Evolutionary conservation across 331 rosid species (phyloP), one percentile per base, ranked within the genome.

Genomic region (Saraca asoca): DNA sequence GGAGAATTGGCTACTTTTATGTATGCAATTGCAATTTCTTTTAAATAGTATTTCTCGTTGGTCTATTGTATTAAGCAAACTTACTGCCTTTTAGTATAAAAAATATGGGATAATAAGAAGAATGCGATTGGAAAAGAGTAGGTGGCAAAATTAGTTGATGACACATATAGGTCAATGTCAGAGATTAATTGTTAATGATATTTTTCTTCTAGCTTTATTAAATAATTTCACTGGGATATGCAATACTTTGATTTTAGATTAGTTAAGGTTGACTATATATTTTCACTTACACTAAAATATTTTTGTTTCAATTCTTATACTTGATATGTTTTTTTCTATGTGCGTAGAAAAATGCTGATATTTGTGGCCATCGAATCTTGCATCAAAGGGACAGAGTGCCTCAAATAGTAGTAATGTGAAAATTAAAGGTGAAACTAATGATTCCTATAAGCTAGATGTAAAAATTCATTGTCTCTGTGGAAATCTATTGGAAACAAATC

Each of bases 401-500:
- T 85, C 97, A 5, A 95, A 93, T 76, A 78, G 83, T 64, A 84
- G 95, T 75, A 90, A 70, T 78, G 82, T 84, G 74, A 86, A 88
- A 81, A 66, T 73, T 63, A 94, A 85, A 81, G 89, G 80, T 51
- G 97, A 86, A 85, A 69, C 72, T 49, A 96, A 77, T 4, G 97
- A 90, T 20, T 78, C 85, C 75, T 81, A 68, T 74, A 90, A 75
- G 48, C 57, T 83, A 6, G 92, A 69, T 58, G 71, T 75, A 6
- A 90, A 83, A 75, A 70, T 94, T 82, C 99, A 84, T 38, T 94
- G 99, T 80, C 84, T 90, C 37, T 94, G 99, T 50, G 97, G 97
- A 75, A 88, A 66, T 77, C 64, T 62, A 31, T 74, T 86, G 80
- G 92, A 83, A 72, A 77, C 90, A 50, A 97, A 90, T 76, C 80